These are phyloP conservation scores for Boletus subcaerulescens DNA, from an alignment of 768 basidiomycete genomes.

Conservation along the genomic window DNA sequence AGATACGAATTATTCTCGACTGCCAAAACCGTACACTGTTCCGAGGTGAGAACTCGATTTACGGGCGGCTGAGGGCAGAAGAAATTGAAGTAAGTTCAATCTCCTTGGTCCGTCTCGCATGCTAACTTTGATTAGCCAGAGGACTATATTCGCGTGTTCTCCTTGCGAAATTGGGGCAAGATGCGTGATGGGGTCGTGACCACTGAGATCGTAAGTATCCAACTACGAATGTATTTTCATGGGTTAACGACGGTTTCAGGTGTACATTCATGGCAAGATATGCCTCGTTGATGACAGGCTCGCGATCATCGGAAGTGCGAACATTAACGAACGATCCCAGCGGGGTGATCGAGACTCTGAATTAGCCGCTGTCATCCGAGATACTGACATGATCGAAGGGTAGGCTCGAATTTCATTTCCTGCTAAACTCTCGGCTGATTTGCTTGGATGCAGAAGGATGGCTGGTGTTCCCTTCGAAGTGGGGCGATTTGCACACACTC, in stretches of 20 bases:
- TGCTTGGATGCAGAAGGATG: constrained; percentile 63
- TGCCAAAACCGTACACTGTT: constrained; percentile 90
- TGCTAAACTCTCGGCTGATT: not conserved
- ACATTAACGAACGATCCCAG: constrained; percentile 96
- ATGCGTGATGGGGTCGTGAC: constrained; percentile 78
- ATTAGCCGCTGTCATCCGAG: constrained; percentile 86
- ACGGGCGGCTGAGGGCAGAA: constrained; percentile 76
- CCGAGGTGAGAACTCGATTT: constrained; percentile 91
- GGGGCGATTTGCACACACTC: constrained; percentile 92
- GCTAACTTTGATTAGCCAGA: constrained; percentile 60
- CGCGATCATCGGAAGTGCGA: constrained; percentile 93
- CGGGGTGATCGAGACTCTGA: constrained; percentile 97
- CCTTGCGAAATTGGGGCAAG: constrained; percentile 91
- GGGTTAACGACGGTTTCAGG: constrained; percentile 38
- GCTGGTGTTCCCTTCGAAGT: constrained; percentile 93
- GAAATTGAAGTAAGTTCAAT: constrained; percentile 69
- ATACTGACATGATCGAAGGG: constrained; percentile 97
- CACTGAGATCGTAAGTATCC: constrained; percentile 72
- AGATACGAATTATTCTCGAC: constrained; percentile 94
- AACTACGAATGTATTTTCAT: not conserved
- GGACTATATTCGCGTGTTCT: constrained; percentile 89
- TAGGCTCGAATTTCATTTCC: constrained; percentile 32
- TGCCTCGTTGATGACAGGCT: constrained; percentile 93
- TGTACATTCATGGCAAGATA: constrained; percentile 75
- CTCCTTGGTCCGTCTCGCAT: not conserved